Base-by-base conservation (phyloP, 2,329 filamentous ascomycete species). In the Aureobasidium sp. region DNA sequence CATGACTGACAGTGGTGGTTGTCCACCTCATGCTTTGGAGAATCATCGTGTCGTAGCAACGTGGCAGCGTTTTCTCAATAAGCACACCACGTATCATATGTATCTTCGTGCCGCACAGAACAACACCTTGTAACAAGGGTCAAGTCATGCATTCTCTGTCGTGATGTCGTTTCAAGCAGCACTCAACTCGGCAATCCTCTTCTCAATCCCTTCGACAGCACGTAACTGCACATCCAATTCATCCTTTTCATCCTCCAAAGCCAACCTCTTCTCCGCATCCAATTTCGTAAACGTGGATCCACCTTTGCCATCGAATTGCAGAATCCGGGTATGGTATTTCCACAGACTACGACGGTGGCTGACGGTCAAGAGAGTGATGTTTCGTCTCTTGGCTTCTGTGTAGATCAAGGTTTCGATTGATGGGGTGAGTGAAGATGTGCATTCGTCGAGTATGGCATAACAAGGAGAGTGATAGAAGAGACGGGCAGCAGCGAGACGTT, bases 401-500 rank as follows among this genome's bases (percentile, higher is more conserved):
- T 98, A 98, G 90, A 98, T 97, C 66, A 89, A 79, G 66, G 89
- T 86, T 66, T 98, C 93, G 56, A 90, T 90, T 61, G 97, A 91
- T 24, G 96, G 78, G 14, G 94, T 96, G n/a, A 98, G 89, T 49
- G 84, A 89, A 54, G 85, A 90, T 6, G 93, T 98, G 70, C 93
- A 98, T 72, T 98, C 93, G 67, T 98, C 93, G 32, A 98, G 76
- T 60, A 98, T 98, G 10, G 93, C 93, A 68, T 95, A 97, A 62
- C 86, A 85, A 0, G 91, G 91, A 8, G 83, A 79, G 71, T 97
- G 91, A 70, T 97, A 97, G 71, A 96, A 96, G 16, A 95, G 79
- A 0, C 93, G 79, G 0, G 93, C 93, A 88, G 97, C 97, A 56
- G 93, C 93, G 19, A 98, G 88, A 49, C 93, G 86, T 73, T 98